phyloP scores from a whole-genome alignment of 257 asterid genomes.

The Nicotiana attenuata region DNA sequence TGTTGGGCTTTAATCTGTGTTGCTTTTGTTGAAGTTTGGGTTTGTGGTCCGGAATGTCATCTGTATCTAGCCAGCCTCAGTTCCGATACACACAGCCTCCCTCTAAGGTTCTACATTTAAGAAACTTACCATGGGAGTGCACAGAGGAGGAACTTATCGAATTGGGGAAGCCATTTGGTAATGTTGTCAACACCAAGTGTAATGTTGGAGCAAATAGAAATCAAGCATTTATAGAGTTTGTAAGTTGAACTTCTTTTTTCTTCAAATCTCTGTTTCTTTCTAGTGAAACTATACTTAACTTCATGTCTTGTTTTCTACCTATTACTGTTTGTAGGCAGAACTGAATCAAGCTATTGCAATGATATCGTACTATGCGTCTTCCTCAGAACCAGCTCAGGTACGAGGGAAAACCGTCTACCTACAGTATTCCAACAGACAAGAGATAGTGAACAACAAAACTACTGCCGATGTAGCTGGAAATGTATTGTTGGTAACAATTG shows the following conservation, averaged over 20 bases:
- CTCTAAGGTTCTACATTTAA: slow-evolving; percentile 92
- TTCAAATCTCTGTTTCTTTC: not conserved
- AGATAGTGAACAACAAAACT: slow-evolving; percentile 99
- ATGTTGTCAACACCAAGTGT: slow-evolving; percentile 93
- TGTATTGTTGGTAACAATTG: slow-evolving; percentile 91
- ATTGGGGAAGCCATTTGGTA: slow-evolving; percentile 94
- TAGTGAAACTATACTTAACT: not conserved
- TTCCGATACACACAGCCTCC: slow-evolving; percentile 97
- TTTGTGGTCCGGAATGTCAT: slow-evolving; percentile 57
- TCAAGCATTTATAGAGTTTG: slow-evolving; percentile 97
- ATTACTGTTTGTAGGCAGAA: slow-evolving; percentile 52
- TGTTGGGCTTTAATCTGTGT: not conserved
- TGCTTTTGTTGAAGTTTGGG: slow-evolving; percentile 23
- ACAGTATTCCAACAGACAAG: slow-evolving; percentile 99
- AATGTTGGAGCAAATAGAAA: slow-evolving; percentile 97
- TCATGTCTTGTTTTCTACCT: slow-evolving; percentile 10
- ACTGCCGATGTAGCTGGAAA: slow-evolving; percentile 99
- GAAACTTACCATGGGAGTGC: slow-evolving; percentile 99
- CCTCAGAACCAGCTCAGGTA: slow-evolving; percentile 99
- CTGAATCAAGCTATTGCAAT: slow-evolving; percentile 95
- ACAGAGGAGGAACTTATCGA: slow-evolving; percentile 89
- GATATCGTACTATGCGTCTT: slow-evolving; percentile 97
- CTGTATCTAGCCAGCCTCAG: slow-evolving; percentile 94
- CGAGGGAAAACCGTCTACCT: slow-evolving; percentile 99
- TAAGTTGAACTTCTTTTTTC: slow-evolving; percentile 30